These are phyloP conservation scores for Metschnikowia orientalis DNA, from an alignment of 805 yeast species.

Conservation along the genomic window DNA sequence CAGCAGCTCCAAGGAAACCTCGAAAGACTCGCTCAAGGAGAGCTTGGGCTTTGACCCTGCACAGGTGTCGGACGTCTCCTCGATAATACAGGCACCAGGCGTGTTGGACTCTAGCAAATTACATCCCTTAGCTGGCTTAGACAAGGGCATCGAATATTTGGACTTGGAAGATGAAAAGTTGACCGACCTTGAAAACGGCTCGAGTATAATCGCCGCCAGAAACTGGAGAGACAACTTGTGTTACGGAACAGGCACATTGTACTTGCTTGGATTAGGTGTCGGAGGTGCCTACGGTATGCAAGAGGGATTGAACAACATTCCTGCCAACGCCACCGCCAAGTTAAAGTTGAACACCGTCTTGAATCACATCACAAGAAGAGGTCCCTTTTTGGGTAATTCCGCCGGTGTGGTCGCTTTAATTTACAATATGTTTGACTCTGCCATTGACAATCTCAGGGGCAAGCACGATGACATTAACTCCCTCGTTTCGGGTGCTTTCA, in stretches of 20 bases:
- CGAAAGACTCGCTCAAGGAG: conserved; percentile 24
- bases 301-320: conserved; percentile 79
- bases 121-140: conserved; percentile 92
- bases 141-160: conserved; percentile 81
- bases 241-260: conserved; percentile 96
- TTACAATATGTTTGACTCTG: conserved; percentile 79
- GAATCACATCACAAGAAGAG: conserved; percentile 90
- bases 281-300: conserved; percentile 89
- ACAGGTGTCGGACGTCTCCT: conserved; percentile 58
- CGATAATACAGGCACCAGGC: conserved; percentile 56
- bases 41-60: conserved; percentile 62
- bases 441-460: conserved; percentile 78
- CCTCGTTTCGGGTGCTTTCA: conserved; percentile 79
- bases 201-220: conserved; percentile 90
- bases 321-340: conserved; percentile 71
- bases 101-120: conserved; percentile 65
- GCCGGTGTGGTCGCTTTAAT: conserved; percentile 91
- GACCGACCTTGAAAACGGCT: conserved; percentile 76
- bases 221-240: conserved; percentile 97
- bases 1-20: conserved; percentile 20
- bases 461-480: conserved; percentile 85
- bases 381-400: conserved; percentile 92
- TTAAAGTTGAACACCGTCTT: conserved; percentile 84
- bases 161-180: conserved; percentile 81
- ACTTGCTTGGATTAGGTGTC: conserved; percentile 75